Percentiles rank a stretch among this genome's conserved stretches.
Conservation (phyloP, 2,329 filamentous ascomycete species). For the Trichoderma koningiopsis region DNA sequence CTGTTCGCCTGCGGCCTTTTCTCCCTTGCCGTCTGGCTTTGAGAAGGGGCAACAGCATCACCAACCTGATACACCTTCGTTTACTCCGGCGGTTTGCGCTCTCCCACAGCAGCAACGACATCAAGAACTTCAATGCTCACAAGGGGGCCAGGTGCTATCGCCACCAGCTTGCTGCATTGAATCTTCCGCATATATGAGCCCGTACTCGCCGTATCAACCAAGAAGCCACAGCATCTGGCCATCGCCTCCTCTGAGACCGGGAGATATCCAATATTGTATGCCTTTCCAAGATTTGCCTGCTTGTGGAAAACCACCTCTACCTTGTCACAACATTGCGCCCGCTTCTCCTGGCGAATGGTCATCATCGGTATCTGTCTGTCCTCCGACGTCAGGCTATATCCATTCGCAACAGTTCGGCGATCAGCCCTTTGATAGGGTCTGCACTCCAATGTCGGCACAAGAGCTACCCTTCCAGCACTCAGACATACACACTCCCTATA, state of each 20-base stretch:
- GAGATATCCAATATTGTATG: constrained; percentile 42
- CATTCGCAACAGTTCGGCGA: constrained; percentile 30
- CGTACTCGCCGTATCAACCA: constrained; percentile 19
- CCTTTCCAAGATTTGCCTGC: constrained; percentile 41
- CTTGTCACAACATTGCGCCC: constrained; percentile 36
- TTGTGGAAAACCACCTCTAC: constrained; percentile 30
- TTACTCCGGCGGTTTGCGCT: constrained; percentile 27
- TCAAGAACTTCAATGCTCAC: neutral
- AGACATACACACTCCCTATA: constrained; percentile 31
- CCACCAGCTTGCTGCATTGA: constrained; percentile 27
- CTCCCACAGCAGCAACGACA: neutral
- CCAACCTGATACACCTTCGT: constrained; percentile 32
- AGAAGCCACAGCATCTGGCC: constrained; percentile 37
- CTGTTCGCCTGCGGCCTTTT: constrained; percentile 34
- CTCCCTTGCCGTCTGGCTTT: constrained; percentile 31
- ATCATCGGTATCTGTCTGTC: constrained; percentile 33
- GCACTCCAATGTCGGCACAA: constrained; percentile 34
- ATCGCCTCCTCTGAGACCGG: constrained; percentile 42
- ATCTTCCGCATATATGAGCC: constrained; percentile 21
- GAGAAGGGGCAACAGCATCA: constrained; percentile 29
- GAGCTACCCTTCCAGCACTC: constrained; percentile 28
- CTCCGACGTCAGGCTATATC: constrained; percentile 29
- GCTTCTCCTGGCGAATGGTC: constrained; percentile 42
- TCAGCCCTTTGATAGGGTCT: constrained; percentile 27
- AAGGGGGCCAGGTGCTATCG: constrained; percentile 14